phyloP scores from a whole-genome alignment of 2,329 filamentous ascomycete genomes.

The Phyllosticta citrichinensis region DNA sequence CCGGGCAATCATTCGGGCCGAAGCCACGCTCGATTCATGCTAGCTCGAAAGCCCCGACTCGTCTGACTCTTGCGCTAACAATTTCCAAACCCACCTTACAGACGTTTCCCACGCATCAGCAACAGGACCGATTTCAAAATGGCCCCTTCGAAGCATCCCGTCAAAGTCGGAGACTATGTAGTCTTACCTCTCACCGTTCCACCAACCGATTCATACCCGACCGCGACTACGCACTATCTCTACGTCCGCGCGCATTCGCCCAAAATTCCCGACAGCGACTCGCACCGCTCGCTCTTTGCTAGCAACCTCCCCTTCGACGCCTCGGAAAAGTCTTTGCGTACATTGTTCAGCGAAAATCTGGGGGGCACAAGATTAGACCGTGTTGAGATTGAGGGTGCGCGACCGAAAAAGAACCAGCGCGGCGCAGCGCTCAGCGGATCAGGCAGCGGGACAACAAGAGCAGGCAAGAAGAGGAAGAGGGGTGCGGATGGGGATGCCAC shows the following conservation, averaged over 20 bases:
- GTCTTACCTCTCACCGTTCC: constrained; percentile 61
- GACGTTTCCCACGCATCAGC: not conserved
- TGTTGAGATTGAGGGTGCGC: constrained; percentile 61
- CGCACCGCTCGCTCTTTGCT: constrained; percentile 73
- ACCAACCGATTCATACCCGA: constrained; percentile 49
- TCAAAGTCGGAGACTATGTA: constrained; percentile 50
- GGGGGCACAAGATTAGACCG: constrained; percentile 69
- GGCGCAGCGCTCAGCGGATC: constrained; percentile 18
- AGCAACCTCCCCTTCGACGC: constrained; percentile 82
- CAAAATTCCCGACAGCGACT: constrained; percentile 51
- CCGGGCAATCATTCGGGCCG: not conserved
- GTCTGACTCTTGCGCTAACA: not conserved
- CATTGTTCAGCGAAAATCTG: constrained; percentile 64
- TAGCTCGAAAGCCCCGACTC: not conserved
- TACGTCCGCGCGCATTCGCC: constrained; percentile 79
- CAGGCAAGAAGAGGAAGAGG: constrained; percentile 48
- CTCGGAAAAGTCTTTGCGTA: constrained; percentile 64
- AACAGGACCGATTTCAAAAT: not conserved
- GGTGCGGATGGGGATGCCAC: constrained; percentile 26
- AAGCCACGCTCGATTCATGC: not conserved
- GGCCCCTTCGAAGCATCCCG: constrained; percentile 14
- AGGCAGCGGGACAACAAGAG: constrained; percentile 23
- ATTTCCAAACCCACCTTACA: not conserved
- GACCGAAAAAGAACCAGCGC: constrained; percentile 30
- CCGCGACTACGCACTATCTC: constrained; percentile 64